Evolutionary conservation across 78 protist genomes (phyloP).

Genomic region (Creolimax fragrantissima): DNA sequence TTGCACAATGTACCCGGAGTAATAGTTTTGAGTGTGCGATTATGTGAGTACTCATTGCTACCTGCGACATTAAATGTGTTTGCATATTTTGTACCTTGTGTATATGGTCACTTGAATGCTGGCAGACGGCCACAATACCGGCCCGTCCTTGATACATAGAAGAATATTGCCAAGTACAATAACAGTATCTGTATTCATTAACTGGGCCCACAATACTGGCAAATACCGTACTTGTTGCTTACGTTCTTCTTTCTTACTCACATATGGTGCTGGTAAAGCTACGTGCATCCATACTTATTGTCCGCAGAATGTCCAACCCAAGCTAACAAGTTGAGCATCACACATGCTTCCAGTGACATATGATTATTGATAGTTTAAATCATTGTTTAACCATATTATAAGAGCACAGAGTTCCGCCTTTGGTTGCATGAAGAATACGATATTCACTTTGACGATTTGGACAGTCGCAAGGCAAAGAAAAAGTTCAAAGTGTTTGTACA

Average conservation of each 20-base stretch:
- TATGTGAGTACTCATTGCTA: neutral
- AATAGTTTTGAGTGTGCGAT: neutral
- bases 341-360: neutral
- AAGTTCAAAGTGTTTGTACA: neutral
- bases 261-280: too few species aligned
- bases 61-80: neutral
- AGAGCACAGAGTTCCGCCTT: neutral
- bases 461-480: neutral
- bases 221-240: too few species aligned
- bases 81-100: neutral
- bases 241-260: neutral
- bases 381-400: neutral
- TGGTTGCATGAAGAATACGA: neutral
- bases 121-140: too few species aligned
- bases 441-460: neutral
- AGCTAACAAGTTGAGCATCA: too few species aligned
- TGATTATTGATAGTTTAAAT: neutral
- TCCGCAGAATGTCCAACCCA: too few species aligned
- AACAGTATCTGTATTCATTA: too few species aligned
- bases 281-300: too few species aligned
- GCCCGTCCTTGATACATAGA: too few species aligned
- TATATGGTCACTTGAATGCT: too few species aligned
- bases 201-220: too few species aligned
- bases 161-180: too few species aligned
- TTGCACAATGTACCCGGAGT: neutral